A percentile compares a stretch with the other conserved stretches of the same genome.
phyloP scores from a whole-genome alignment of 495 filamentous ascomycete species.

The Pseudevernia furfuracea region DNA sequence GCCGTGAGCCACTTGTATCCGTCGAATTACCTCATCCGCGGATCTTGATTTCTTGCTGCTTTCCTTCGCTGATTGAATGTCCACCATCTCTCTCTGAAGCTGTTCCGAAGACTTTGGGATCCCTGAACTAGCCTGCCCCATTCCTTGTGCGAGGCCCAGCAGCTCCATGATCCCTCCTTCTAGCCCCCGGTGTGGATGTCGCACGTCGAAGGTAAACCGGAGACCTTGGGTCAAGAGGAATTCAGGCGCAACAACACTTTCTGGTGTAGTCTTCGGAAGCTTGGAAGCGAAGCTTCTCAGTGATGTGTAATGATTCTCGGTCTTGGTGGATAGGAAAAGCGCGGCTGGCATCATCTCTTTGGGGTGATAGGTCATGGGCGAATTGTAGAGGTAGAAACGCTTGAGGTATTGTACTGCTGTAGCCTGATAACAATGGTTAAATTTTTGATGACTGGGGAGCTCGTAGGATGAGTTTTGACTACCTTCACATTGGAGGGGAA shows the following conservation, averaged over 20 bases:
- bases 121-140: slow-evolving; percentile 37
- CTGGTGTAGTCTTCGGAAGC: slow-evolving; percentile 57
- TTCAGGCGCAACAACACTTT: slow-evolving; percentile 80
- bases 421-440: slow-evolving; percentile 41
- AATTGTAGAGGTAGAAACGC: slow-evolving; percentile 91
- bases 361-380: slow-evolving; percentile 88
- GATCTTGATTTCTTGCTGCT: slow-evolving; percentile 11
- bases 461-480: slow-evolving; percentile 21
- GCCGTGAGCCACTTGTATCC: slow-evolving; percentile 61
- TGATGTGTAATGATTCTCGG: slow-evolving; percentile 71
- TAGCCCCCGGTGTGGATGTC: slow-evolving; percentile 81
- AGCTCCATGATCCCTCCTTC: slow-evolving; percentile 84
- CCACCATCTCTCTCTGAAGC: slow-evolving; percentile 33
- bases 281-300: slow-evolving; percentile 57
- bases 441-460: not conserved
- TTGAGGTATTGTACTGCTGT: slow-evolving; percentile 88
- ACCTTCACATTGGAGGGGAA: slow-evolving; percentile 74
- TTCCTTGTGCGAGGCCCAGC: slow-evolving; percentile 51
- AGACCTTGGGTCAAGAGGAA: slow-evolving; percentile 86
- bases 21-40: slow-evolving; percentile 24
- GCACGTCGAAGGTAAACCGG: slow-evolving; percentile 87
- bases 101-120: slow-evolving; percentile 33
- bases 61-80: slow-evolving; percentile 23
- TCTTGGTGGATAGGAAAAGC: slow-evolving; percentile 87
- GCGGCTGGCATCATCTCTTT: slow-evolving; percentile 76